Base-by-base conservation (phyloP, 2,329 filamentous ascomycete species). In the Rhynchosporium secalis region DNA sequence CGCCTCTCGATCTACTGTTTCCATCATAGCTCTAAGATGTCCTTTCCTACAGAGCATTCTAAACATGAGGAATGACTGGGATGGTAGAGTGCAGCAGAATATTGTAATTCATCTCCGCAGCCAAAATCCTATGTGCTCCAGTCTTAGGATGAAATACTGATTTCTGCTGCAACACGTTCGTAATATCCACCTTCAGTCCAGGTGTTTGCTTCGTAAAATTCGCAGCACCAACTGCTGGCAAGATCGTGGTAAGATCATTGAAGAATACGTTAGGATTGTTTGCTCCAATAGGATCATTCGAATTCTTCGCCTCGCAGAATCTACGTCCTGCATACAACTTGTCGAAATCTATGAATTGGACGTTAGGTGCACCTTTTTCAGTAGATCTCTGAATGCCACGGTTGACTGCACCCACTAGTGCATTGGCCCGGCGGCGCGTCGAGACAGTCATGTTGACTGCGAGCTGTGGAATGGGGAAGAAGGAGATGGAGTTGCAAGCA, bases 271-370 rank as follows among this genome's bases (percentile, higher is more conserved):
- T 45, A 2, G 46, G 47, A 28, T 52, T 52, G 20, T 60, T 43
- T 8, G 57, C 57, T 45, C 57, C 57, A 15, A 52, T 60, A 10
- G 57, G 57, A 46, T 60, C 57, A 33, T 46, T n/a, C 2, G 38
- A 10, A 33, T 41, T 52, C 47, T 45, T 49, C 36, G 20, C 13
- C 48, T 60, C 57, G 13, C 57, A 60, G 29, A 60, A 60, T 46
- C 57, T 51, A 7, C 48, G 36, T 12, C 57, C 47, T n/a, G 36
- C 47, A 41, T 51, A 60, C 28, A 60, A 9, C 10, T 43, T 54
- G 26, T 60, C 40, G 28, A 52, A 52, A 26, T 60, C 57, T 7
- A 60, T 15, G 28, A 60, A 52, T 4, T 46, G 36, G 9, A 46
- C 47, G 13, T 46, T 15, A 7, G 31, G 10, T 12, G 47, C 57